phyloP scores from a whole-genome alignment of 495 filamentous ascomycete species.

The Bacidia gigantensis region DNA sequence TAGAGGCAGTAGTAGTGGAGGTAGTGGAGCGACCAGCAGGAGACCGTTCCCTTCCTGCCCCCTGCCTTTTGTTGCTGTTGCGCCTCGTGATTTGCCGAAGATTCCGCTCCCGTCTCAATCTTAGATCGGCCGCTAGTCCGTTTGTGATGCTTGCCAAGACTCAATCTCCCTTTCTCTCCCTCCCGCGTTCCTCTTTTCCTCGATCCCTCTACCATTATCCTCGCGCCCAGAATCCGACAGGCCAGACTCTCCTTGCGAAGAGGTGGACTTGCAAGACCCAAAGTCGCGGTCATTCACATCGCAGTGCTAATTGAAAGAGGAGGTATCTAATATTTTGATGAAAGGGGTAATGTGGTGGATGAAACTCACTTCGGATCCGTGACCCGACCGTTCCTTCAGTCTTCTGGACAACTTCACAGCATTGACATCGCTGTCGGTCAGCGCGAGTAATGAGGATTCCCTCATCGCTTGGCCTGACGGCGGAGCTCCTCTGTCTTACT shows the following conservation, averaged over 20 bases:
- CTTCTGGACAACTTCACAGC: conserved; percentile 8
- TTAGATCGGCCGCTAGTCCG: not conserved
- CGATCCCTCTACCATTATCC: not conserved
- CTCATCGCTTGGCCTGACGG: conserved; percentile 44
- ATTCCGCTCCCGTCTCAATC: too few species aligned
- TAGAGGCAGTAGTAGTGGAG: not conserved
- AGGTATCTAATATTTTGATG: not conserved
- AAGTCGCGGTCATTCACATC: not conserved
- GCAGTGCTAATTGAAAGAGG: not conserved
- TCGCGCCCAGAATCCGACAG: not conserved
- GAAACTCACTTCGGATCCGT: conserved; percentile 4
- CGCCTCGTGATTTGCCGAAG: not conserved
- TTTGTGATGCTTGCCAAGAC: not conserved
- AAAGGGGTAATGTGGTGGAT: not conserved
- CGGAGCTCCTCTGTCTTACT: conserved; percentile 31
- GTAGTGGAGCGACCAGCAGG: not conserved
- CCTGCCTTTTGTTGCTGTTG: not conserved
- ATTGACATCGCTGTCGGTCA: conserved; percentile 29
- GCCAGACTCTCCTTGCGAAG: not conserved
- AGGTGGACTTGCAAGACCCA: not conserved
- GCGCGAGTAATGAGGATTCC: conserved; percentile 37
- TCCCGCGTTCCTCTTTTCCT: not conserved
- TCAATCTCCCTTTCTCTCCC: conserved; percentile 1
- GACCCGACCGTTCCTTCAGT: not conserved
- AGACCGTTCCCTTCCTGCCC: too few species aligned